phyloP scores from a whole-genome alignment of 2,329 filamentous ascomycete species.

The Mollisia scopiformis region DNA sequence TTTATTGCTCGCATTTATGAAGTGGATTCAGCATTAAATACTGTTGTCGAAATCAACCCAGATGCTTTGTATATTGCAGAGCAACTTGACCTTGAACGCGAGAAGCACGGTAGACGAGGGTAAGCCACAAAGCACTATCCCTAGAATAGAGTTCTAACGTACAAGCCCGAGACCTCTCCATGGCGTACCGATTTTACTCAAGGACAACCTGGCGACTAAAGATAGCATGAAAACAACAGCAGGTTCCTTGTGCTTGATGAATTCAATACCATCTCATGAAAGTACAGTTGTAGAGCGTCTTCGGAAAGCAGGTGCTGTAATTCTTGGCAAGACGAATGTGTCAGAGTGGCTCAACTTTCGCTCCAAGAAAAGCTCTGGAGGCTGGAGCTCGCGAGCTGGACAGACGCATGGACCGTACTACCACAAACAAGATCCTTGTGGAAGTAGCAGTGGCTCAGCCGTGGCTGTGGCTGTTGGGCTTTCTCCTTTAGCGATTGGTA shows the following conservation, averaged over 20 bases:
- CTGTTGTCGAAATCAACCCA: slow-evolving; percentile 37
- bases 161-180: slow-evolving; percentile 45
- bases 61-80: slow-evolving; percentile 36
- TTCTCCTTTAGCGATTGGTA: slow-evolving; percentile 41
- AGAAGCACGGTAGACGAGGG: slow-evolving; percentile 26
- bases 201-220: slow-evolving; percentile 62
- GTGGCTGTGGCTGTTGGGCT: slow-evolving; percentile 51
- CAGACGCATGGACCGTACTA: slow-evolving; percentile 65
- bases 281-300: slow-evolving; percentile 29
- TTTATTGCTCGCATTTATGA: slow-evolving; percentile 31
- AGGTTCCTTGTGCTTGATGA: slow-evolving; percentile 15
- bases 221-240: slow-evolving; percentile 59
- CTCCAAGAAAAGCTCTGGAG: slow-evolving; percentile 57
- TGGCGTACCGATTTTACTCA: slow-evolving; percentile 62
- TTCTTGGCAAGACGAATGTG: slow-evolving; percentile 45
- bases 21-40: slow-evolving; percentile 24
- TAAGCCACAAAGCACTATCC: not conserved
- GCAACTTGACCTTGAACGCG: slow-evolving; percentile 35
- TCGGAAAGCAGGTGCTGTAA: slow-evolving; percentile 26
- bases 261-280: slow-evolving; percentile 27
- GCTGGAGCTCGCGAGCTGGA: slow-evolving; percentile 67
- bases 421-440: slow-evolving; percentile 61
- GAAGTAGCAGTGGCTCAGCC: slow-evolving; percentile 64
- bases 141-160: not conserved
- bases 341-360: slow-evolving; percentile 62